A percentile compares a stretch with the other conserved stretches of the same genome.
Conservation (phyloP, 2,329 filamentous ascomycete species). For the Diaporthe batatas region DNA sequence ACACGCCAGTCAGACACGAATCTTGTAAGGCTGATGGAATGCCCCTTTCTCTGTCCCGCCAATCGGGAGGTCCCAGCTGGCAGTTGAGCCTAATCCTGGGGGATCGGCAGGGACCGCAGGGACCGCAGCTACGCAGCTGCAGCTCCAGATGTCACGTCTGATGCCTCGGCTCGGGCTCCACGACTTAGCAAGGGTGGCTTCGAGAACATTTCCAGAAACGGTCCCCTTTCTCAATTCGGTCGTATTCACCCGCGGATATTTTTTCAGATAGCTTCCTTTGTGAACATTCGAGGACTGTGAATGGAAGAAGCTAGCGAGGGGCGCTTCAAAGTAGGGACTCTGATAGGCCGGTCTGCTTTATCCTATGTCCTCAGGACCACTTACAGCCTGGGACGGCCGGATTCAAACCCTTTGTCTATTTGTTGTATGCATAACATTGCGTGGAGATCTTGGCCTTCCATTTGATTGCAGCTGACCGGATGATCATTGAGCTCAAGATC, state of each 20-base stretch:
- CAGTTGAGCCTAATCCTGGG: constrained; percentile 27
- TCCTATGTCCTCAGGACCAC: not conserved
- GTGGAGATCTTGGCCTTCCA: not conserved
- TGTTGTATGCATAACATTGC: not conserved
- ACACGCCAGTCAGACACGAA: constrained; percentile 26
- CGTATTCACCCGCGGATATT: not conserved
- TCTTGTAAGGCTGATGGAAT: constrained; percentile 23
- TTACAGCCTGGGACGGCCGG: not conserved
- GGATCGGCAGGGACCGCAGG: constrained; percentile 37
- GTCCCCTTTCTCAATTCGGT: not conserved
- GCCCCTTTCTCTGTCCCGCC: constrained; percentile 31
- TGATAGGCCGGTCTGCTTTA: not conserved
- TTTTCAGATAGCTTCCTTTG: not conserved
- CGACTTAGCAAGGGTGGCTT: constrained; percentile 23
- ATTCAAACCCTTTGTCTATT: not conserved
- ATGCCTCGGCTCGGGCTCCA: constrained; percentile 23
- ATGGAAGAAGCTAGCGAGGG: not conserved
- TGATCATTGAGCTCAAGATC: too few species aligned
- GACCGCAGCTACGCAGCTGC: constrained; percentile 12
- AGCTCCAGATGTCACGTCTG: not conserved
- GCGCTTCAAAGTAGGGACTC: not conserved
- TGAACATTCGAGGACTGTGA: not conserved
- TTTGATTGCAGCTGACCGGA: too few species aligned
- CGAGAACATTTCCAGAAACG: constrained; percentile 34
- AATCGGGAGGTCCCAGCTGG: constrained; percentile 33